phyloP scores from a whole-genome alignment of 192 early-diverging fungal genomes.

The Jimgerdemannia lactiflua region DNA sequence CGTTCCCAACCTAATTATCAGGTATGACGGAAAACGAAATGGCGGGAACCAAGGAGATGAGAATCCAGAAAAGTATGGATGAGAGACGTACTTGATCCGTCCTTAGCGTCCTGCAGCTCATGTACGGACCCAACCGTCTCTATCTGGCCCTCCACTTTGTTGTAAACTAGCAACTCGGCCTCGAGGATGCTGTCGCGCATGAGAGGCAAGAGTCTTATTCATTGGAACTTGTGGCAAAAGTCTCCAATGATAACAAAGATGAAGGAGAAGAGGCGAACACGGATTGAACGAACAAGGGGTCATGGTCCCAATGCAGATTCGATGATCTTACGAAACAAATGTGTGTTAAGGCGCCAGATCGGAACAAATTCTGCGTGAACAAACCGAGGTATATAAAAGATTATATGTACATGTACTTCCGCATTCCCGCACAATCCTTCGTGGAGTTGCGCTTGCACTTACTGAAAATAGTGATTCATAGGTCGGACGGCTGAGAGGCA shows the following conservation, averaged over 20 bases:
- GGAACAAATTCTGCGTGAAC: too few species aligned
- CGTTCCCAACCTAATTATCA: background rate
- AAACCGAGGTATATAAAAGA: too few species aligned
- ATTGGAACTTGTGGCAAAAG: too few species aligned
- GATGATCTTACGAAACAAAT: background rate
- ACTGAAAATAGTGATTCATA: background rate
- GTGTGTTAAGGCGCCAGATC: background rate
- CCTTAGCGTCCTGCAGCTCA: background rate
- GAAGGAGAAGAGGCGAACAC: background rate
- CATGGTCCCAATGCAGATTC: background rate
- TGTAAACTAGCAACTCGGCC: background rate
- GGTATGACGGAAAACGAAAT: background rate
- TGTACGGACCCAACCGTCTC: background rate
- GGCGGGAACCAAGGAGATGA: background rate
- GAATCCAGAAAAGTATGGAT: background rate
- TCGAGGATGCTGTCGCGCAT: background rate
- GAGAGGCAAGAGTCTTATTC: too few species aligned
- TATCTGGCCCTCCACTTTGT: background rate
- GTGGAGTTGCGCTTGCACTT: background rate
- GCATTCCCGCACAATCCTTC: background rate
- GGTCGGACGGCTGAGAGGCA: background rate
- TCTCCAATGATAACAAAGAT: background rate
- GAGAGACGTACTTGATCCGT: background rate
- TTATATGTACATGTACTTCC: background rate
- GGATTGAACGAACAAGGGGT: background rate